phyloP scores from a whole-genome alignment of 352 stramenopile species.

The Globisporangium nodosum region DNA sequence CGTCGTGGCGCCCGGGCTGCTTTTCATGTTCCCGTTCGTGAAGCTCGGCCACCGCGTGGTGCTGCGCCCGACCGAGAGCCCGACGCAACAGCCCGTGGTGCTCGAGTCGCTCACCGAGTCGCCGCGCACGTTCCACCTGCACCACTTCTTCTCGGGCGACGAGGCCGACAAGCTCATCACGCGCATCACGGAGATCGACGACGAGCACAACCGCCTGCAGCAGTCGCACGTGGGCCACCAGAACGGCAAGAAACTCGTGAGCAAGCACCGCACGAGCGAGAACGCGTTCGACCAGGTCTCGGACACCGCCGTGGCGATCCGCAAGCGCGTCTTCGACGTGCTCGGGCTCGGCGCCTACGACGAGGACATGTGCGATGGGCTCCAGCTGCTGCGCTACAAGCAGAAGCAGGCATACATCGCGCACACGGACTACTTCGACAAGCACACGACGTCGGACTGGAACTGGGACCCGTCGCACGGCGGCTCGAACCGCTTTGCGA shows the following conservation, averaged over 20 bases:
- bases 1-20: constrained; percentile 59
- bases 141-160: constrained; percentile 83
- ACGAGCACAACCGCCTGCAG: constrained; percentile 78
- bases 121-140: constrained; percentile 78
- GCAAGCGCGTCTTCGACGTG: constrained; percentile 87
- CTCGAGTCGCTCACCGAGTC: constrained; percentile 77
- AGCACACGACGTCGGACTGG: constrained; percentile 43
- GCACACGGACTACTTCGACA: constrained; percentile 92
- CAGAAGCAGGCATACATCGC: constrained; percentile 92
- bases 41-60: constrained; percentile 69
- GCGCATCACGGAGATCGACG: constrained; percentile 74
- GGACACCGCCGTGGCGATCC: constrained; percentile 59
- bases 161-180: constrained; percentile 81
- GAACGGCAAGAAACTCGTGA: constrained; percentile 65
- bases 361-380: constrained; percentile 90
- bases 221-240: constrained; percentile 71
- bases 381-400: constrained; percentile 95
- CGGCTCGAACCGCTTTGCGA: constrained; percentile 82
- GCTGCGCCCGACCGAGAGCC: constrained; percentile 42
- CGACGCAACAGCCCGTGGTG: constrained; percentile 51
- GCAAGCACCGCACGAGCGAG: constrained; percentile 75
- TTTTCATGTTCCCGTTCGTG: constrained; percentile 81
- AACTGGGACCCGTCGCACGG: constrained; percentile 73
- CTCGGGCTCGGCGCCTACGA: constrained; percentile 88
- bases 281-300: constrained; percentile 88